Evolutionary conservation across 2,329 filamentous ascomycete species (phyloP).

Genomic region (Aplosporella prunicola): DNA sequence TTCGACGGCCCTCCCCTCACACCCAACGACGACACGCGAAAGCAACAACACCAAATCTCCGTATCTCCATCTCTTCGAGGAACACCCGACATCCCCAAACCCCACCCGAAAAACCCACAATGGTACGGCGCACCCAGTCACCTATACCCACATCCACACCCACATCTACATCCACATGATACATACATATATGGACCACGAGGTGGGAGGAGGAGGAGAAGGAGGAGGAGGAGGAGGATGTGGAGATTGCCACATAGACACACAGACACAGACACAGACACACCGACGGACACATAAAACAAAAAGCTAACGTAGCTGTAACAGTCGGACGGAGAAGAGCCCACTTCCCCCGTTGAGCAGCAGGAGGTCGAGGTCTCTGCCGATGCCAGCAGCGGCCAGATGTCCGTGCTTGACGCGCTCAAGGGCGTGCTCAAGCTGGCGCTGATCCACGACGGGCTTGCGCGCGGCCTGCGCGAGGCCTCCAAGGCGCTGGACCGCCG

Average conservation of each 20-base stretch:
- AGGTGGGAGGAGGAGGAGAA: no score
- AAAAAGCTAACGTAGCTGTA: no score
- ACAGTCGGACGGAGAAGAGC: slow-evolving; percentile 99
- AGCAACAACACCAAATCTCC: slow-evolving; percentile 6
- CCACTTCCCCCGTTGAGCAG: slow-evolving; percentile 66
- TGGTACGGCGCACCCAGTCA: slow-evolving; percentile 22
- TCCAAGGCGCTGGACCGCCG: slow-evolving; percentile 98
- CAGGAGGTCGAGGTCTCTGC: slow-evolving; percentile 93
- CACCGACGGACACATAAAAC: background rate
- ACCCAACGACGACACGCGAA: slow-evolving; percentile 6
- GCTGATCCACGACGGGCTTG: slow-evolving; percentile 98
- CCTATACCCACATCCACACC: background rate
- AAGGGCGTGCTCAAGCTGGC: slow-evolving; percentile 98
- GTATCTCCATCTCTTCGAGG: slow-evolving; percentile 30
- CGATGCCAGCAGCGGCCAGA: slow-evolving; percentile 83
- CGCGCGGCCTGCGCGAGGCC: slow-evolving; percentile 94
- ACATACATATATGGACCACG: no score
- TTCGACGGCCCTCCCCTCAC: slow-evolving; percentile 4
- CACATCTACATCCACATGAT: no score
- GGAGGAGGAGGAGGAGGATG: no score
- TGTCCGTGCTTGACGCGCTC: slow-evolving; percentile 96
- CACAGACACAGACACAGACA: no score
- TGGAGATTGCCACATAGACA: no score
- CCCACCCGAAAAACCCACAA: slow-evolving; percentile 24
- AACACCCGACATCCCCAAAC: slow-evolving; percentile 31